Conservation (phyloP, 352 stramenopile species). For the Pythium sukuiense region DNA sequence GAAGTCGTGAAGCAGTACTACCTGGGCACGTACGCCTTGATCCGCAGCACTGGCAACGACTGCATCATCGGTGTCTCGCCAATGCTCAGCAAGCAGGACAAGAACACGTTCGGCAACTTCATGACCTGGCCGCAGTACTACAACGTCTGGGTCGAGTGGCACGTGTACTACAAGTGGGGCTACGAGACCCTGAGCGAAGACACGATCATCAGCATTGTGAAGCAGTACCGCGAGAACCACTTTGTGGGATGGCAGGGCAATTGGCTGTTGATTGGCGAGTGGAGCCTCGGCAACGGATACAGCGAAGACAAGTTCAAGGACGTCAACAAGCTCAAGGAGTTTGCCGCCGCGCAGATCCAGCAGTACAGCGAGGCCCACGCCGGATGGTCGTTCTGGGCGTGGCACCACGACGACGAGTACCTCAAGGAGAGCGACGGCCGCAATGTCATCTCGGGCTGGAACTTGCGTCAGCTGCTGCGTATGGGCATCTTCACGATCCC, state of each 20-base stretch:
- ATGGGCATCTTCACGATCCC: neutral
- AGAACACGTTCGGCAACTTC: slow-evolving; percentile 23
- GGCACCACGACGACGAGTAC: slow-evolving; percentile 32
- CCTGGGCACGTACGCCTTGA: slow-evolving; percentile 32
- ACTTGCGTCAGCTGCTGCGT: neutral
- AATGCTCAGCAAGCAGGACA: slow-evolving; percentile 17
- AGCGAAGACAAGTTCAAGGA: slow-evolving; percentile 25
- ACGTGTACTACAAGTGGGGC: slow-evolving; percentile 36
- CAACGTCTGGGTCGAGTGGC: slow-evolving; percentile 36
- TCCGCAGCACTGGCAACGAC: slow-evolving; percentile 35
- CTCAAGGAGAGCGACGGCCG: slow-evolving; percentile 4
- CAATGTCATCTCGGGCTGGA: slow-evolving; percentile 1
- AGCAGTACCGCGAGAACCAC: slow-evolving; percentile 13
- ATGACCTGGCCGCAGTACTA: slow-evolving; percentile 18
- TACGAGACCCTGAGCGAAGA: slow-evolving; percentile 19
- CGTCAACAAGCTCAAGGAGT: slow-evolving; percentile 29
- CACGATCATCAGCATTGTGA: slow-evolving; percentile 15
- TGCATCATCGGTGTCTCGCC: slow-evolving; percentile 26
- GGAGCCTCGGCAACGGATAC: slow-evolving; percentile 32
- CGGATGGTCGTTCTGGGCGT: slow-evolving; percentile 57
- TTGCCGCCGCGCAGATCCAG: slow-evolving; percentile 35
- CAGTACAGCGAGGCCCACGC: slow-evolving; percentile 21
- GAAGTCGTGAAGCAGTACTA: slow-evolving; percentile 46
- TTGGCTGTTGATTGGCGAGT: slow-evolving; percentile 49
- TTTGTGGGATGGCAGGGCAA: slow-evolving; percentile 31